A percentile compares a stretch with the other conserved stretches of the same genome.
Evolutionary conservation across 1,284 basidiomycete genomes (phyloP).

Genomic region (Ganoderma resinaceum): DNA sequence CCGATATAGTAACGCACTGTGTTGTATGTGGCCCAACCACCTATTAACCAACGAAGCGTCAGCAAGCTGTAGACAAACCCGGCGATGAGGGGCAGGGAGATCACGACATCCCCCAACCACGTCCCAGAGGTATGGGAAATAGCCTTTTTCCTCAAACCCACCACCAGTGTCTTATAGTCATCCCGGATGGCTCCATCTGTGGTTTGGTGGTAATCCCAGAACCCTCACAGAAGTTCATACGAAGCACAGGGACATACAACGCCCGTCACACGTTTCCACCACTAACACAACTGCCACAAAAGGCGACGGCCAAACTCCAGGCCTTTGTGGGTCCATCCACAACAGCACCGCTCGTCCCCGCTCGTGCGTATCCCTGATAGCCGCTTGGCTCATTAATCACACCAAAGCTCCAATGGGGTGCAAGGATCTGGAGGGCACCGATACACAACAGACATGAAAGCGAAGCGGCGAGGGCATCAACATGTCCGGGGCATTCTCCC

Average conservation of each 20-base stretch:
- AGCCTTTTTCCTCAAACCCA: background rate
- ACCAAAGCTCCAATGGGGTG: background rate
- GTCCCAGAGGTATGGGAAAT: background rate
- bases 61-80: background rate
- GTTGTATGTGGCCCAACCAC: constrained; percentile 64
- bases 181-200: background rate
- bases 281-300: constrained; percentile 6
- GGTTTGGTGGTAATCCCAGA: background rate
- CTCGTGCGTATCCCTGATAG: constrained; percentile 9
- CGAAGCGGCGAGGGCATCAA: background rate
- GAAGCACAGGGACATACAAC: background rate
- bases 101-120: background rate
- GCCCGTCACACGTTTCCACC: constrained; percentile 6
- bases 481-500: background rate
- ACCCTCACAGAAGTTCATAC: background rate
- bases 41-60: constrained; percentile 39
- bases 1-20: constrained; percentile 69
- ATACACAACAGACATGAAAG: background rate
- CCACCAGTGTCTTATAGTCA: background rate
- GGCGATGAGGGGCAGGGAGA: background rate
- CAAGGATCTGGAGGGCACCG: background rate
- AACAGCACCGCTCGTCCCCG: background rate
- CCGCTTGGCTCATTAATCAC: constrained; percentile 1
- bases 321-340: constrained; percentile 8
- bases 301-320: constrained; percentile 1